Evolutionary conservation across 208 protist species (phyloP).

Genomic region (Acanthamoeba royreba): DNA sequence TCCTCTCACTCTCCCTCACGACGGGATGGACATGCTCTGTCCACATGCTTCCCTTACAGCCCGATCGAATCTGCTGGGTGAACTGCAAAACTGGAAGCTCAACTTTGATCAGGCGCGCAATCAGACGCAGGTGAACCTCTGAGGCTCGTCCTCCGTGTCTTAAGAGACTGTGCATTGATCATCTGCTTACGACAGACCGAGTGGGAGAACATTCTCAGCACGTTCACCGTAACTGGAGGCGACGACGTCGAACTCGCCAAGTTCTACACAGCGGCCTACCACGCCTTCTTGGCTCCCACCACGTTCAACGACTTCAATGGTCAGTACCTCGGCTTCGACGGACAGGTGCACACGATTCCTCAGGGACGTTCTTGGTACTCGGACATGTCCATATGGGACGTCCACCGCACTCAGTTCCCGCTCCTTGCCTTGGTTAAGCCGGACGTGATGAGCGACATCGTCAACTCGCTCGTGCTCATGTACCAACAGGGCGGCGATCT

Average conservation of each 20-base stretch:
- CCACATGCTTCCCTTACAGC: too few relatives aligned
- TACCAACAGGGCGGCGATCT: neutral
- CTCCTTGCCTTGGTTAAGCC: neutral
- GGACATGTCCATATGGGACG: constrained; percentile 42
- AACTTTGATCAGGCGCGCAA: neutral
- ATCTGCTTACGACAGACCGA: neutral
- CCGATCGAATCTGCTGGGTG: neutral
- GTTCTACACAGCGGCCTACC: constrained; percentile 43
- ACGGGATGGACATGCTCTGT: too few relatives aligned
- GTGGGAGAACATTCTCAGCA: neutral
- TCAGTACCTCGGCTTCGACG: neutral
- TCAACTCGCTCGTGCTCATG: neutral
- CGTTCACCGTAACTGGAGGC: neutral
- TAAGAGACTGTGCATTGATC: neutral
- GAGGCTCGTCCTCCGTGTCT: too few relatives aligned
- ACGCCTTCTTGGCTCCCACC: neutral
- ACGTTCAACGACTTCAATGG: neutral
- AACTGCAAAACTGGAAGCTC: neutral
- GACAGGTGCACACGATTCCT: neutral
- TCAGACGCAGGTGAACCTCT: neutral
- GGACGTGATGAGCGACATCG: neutral
- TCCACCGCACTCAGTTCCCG: neutral
- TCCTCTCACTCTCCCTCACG: too few relatives aligned
- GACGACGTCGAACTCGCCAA: neutral
- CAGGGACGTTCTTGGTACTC: neutral